Conservation (phyloP, 345 rosid species). For the Limnanthes douglasii region DNA sequence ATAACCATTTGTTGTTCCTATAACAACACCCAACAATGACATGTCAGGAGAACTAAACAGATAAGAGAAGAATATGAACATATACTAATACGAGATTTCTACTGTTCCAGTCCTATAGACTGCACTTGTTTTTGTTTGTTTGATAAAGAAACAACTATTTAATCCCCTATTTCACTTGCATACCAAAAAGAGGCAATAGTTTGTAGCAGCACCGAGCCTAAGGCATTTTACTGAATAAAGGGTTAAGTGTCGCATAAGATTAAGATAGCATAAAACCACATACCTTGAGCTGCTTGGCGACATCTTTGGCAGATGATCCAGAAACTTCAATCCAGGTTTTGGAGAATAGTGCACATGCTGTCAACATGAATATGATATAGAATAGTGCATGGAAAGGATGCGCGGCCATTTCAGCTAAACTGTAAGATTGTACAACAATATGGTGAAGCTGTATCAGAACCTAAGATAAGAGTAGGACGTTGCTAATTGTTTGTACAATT, state of each 20-base stretch:
- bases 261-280: background rate
- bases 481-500: background rate
- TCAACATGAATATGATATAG: slow-evolving; percentile 58
- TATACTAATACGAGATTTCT: too few species aligned
- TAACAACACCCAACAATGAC: background rate
- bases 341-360: slow-evolving; percentile 69
- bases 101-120: too few species aligned
- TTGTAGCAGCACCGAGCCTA: background rate
- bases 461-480: background rate
- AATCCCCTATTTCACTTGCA: too few species aligned
- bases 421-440: slow-evolving; percentile 8
- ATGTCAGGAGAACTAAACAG: background rate
- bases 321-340: slow-evolving; percentile 80
- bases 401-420: slow-evolving; percentile 62
- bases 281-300: slow-evolving; percentile 78
- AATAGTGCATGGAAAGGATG: slow-evolving; percentile 70
- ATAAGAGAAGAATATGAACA: background rate
- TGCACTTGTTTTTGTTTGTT: too few species aligned
- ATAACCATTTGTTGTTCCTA: slow-evolving; percentile 88
- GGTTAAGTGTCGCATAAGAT: too few species aligned
- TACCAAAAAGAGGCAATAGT: too few species aligned
- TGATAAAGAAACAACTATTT: too few species aligned
- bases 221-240: too few species aligned
- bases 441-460: background rate
- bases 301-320: slow-evolving; percentile 69